Base-by-base conservation (phyloP, 2,329 filamentous ascomycete genomes). In the Mollisiaceae sp. region DNA sequence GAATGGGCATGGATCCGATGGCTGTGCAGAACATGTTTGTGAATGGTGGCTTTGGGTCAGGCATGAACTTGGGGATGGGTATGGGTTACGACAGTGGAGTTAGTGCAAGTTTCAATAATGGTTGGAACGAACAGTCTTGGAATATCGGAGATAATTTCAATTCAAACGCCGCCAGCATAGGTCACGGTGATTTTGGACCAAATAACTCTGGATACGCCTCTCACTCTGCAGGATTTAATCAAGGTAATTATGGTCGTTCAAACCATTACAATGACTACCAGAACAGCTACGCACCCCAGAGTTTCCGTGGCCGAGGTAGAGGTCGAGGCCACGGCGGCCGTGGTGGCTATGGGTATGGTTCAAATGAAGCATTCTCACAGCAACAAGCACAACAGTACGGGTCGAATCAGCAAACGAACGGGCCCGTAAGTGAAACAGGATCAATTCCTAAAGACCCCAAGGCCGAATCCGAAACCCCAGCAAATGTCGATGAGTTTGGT, bases 131-230 rank as follows among this genome's bases (percentile, higher is more conserved):
- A 83, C 89, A 90, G 82, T 88, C 89, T 85, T 93, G 90, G 90
- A 91, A 89, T 89, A 87, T 88, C 85, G 73, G 88, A 85, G 90
- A 92, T 92, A 93, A 92, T 90, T 92, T 88, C 89, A 93, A 88
- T 89, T 86, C 88, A 91, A 92, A 88, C 91, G 87, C 82, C 91
- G 86, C 81, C 76, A 88, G 88, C 85, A 91, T 91, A 86, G 89
- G 88, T 81, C 85, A 85, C 84, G 88, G 89, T 91, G 90, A 92
- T 82, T 92, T 86, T 88, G 90, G 89, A 82, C 85, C 86, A 82
- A 89, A 89, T 87, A 90, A 91, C 84, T 84, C 88, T 84, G 89
- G 89, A 82, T 92, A 86, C 85, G 59, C 70, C 66, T 67, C 74
- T 69, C 71, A 85, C 80, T 82, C 82, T 80, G 80, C 89, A 89